Evolutionary conservation across 2,329 filamentous ascomycete species (phyloP), one percentile per base, ranked within the genome.

Genomic region (Thielaviopsis populi): DNA sequence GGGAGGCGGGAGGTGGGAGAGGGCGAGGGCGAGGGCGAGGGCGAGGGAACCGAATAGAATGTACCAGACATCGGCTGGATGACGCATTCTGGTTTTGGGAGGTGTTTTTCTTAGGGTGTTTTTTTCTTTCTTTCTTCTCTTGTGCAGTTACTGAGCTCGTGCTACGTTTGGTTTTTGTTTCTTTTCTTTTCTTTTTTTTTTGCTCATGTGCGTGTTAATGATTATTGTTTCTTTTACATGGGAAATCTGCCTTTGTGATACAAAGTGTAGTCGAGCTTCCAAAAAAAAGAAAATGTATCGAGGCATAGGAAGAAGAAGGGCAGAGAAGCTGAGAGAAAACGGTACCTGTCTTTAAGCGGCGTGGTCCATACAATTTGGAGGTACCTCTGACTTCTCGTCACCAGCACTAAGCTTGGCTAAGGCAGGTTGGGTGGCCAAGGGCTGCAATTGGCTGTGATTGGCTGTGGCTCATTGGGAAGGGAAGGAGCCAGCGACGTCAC

Each of bases 121-220:
- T 48, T 63, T 24, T 37, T 56, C 48, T 62, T 41, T 58, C 37
- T 63, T 24, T 37, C 43, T 59, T 62, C 33, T 63, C 33, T 53
- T 61, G 56, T 59, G 43, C 40, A 42, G 40, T 13, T 53, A 46
- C 42, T 46, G 40, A 60, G 62, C 27, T 64, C 53, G 27, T 41
- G 56, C 33, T 58, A 40, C 37, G 46, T 50, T 63, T 56, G 30
- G n/a, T 63, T 46, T 48, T 61, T 5, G n/a, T 19, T 59, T 61
- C 24, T 27, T 30, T 56, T 64, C 54, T 48, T 42, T 54, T 40
- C 48, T 30, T 19, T 33, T 22, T 53, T 48, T 48, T 61, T 46
- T 40, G 56, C 41, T 60, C 43, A 50, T 59, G 50, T 65, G 54
- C 59, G 63, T 59, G 54, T 59, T 64, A 65, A 66, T 65, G 63